Conservation (phyloP, 345 rosid species). For the Hypericum perforatum region DNA sequence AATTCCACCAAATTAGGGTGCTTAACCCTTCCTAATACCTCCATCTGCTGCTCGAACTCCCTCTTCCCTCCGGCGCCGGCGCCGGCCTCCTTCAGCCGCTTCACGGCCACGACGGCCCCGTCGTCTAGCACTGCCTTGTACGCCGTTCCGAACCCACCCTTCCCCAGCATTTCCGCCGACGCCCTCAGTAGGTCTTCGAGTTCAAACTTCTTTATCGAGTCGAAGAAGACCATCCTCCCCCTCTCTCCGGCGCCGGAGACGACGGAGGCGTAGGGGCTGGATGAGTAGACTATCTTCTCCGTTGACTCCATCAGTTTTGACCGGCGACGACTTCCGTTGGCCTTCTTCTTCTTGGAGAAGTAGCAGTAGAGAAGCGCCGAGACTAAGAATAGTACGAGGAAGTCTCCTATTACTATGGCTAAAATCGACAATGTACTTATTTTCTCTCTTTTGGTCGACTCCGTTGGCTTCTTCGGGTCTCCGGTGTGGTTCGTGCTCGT, state of each 20-base stretch:
- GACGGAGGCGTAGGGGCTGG: conserved; percentile 66
- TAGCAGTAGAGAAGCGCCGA: conserved; percentile 75
- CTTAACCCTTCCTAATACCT: conserved; percentile 62
- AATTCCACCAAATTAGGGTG: conserved; percentile 63
- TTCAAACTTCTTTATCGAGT: conserved; percentile 67
- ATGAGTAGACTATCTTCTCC: conserved; percentile 82
- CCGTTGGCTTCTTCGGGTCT: conserved; percentile 7
- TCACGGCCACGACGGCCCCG: conserved; percentile 79
- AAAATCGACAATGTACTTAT: conserved; percentile 50
- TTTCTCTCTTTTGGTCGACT: conserved; percentile 14
- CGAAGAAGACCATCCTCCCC: conserved; percentile 86
- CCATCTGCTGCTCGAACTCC: conserved; percentile 85
- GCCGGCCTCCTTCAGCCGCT: conserved; percentile 61
- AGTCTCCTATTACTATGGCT: conserved; percentile 64
- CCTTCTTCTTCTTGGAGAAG: conserved; percentile 68
- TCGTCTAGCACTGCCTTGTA: conserved; percentile 88
- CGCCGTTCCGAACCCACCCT: conserved; percentile 88
- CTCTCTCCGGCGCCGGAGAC: conserved; percentile 25
- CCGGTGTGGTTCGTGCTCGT: conserved; percentile 15
- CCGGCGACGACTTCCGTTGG: conserved; percentile 10
- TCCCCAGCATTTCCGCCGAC: conserved; percentile 95
- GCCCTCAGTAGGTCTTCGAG: conserved; percentile 82
- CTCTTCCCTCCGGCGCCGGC: conserved; percentile 32
- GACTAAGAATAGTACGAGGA: conserved; percentile 45
- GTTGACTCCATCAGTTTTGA: conserved; percentile 53